These are phyloP conservation scores for Claviceps monticola DNA, from an alignment of 2,329 filamentous ascomycete species.

Conservation along the genomic window DNA sequence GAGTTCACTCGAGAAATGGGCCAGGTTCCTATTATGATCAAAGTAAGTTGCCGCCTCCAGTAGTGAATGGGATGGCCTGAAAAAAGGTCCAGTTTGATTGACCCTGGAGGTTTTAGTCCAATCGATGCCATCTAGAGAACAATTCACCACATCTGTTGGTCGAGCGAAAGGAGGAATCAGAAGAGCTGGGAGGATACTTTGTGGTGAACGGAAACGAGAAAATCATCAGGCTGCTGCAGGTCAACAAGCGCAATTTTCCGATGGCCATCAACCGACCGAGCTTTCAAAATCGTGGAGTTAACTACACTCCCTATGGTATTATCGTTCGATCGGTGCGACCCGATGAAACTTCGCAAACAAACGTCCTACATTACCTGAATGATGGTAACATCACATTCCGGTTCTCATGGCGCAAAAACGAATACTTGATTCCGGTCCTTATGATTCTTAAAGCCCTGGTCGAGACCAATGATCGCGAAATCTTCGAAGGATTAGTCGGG, in stretches of 20 bases:
- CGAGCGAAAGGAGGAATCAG: slow-evolving; percentile 80
- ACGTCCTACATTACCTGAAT: slow-evolving; percentile 86
- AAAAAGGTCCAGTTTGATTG: not conserved
- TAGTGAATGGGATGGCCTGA: not conserved
- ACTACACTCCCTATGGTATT: slow-evolving; percentile 83
- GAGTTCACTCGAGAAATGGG: slow-evolving; percentile 78
- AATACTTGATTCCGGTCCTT: slow-evolving; percentile 89
- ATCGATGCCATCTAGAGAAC: slow-evolving; percentile 78
- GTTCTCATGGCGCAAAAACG: slow-evolving; percentile 95
- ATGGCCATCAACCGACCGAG: slow-evolving; percentile 87
- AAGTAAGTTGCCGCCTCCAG: slow-evolving; percentile 36
- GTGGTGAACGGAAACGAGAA: slow-evolving; percentile 97
- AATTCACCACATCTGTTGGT: slow-evolving; percentile 74
- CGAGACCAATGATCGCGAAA: slow-evolving; percentile 92
- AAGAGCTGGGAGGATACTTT: slow-evolving; percentile 94
- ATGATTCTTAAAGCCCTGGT: slow-evolving; percentile 93
- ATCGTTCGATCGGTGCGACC: slow-evolving; percentile 84
- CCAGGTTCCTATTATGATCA: slow-evolving; percentile 84
- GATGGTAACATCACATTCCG: slow-evolving; percentile 95
- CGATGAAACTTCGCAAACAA: slow-evolving; percentile 97
- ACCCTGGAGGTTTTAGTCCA: slow-evolving; percentile 44
- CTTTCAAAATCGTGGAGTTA: slow-evolving; percentile 72
- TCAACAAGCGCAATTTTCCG: slow-evolving; percentile 85
- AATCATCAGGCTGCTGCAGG: slow-evolving; percentile 80
- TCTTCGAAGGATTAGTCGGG: slow-evolving; percentile 87